A percentile compares a stretch with the other conserved stretches of the same genome.
Conservation (phyloP, 768 basidiomycete genomes). For the Hortiboletus flavorubellus region DNA sequence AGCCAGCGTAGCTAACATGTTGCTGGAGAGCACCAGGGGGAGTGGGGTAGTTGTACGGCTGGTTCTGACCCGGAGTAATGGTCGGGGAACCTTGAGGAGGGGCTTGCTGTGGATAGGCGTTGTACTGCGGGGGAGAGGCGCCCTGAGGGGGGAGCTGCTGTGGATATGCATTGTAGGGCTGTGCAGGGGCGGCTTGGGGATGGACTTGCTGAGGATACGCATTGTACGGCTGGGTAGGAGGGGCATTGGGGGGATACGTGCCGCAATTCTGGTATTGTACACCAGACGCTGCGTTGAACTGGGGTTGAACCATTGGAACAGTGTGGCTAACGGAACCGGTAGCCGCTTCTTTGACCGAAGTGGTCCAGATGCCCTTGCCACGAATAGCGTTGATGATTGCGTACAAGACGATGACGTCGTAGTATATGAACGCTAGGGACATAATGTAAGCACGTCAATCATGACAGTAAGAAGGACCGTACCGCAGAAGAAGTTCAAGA, state of each 20-base stretch:
- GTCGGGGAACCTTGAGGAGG: not conserved
- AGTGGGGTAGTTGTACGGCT: conserved; percentile 2
- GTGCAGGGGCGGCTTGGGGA: not conserved
- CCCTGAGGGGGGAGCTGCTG: conserved; percentile 6
- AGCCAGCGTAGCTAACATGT: conserved; percentile 1
- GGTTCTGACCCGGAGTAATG: not conserved
- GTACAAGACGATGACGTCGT: conserved; percentile 18
- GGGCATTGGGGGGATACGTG: not conserved
- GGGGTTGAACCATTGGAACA: conserved; percentile 9
- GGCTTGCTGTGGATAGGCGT: not conserved
- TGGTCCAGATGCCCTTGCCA: conserved; percentile 24
- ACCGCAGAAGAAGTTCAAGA: conserved; percentile 26
- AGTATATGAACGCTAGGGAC: conserved; percentile 25
- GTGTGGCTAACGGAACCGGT: not conserved
- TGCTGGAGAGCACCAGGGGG: not conserved
- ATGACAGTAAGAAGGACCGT: not conserved
- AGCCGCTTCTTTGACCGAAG: conserved; percentile 21
- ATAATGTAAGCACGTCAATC: not conserved
- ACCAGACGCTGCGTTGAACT: conserved; percentile 1
- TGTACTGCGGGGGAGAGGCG: not conserved
- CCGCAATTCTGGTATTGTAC: conserved; percentile 5
- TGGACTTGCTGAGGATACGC: conserved; percentile 2
- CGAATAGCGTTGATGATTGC: conserved; percentile 21
- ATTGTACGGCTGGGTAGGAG: not conserved
- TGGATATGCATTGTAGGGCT: conserved; percentile 8